A percentile compares a stretch with the other conserved stretches of the same genome.
Conservation (phyloP, 805 yeast genomes). For the Wickerhamiella sergipiensis region DNA sequence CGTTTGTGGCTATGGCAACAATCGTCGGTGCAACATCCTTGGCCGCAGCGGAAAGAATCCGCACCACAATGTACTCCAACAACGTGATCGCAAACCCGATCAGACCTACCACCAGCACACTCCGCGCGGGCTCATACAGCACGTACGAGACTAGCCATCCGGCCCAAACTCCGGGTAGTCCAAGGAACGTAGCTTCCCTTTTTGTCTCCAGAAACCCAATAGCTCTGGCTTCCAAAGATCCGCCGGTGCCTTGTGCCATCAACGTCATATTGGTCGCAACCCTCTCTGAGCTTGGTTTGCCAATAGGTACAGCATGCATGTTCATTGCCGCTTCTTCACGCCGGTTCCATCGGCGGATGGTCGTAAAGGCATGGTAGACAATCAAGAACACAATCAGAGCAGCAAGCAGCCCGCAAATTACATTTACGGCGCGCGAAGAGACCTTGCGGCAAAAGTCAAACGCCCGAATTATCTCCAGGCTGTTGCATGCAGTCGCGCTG, state of each 20-base stretch:
- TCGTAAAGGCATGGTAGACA: constrained; percentile 3
- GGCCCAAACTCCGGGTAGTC: neutral
- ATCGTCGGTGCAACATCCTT: constrained; percentile 8
- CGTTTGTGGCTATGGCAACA: constrained; percentile 6
- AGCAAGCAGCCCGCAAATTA: constrained; percentile 7
- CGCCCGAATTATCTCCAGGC: neutral
- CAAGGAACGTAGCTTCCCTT: neutral
- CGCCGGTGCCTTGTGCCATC: neutral
- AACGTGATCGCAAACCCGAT: constrained; percentile 42
- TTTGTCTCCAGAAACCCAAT: neutral
- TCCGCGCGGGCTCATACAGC: constrained; percentile 38
- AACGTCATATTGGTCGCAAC: neutral
- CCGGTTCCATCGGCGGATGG: constrained; percentile 6
- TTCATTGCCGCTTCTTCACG: constrained; percentile 5
- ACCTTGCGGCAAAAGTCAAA: constrained; percentile 2
- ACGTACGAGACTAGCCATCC: constrained; percentile 38
- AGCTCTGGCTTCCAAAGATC: neutral
- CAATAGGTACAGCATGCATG: neutral
- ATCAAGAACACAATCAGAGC: constrained; percentile 5
- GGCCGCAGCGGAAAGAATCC: constrained; percentile 6
- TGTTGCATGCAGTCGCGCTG: constrained; percentile 4
- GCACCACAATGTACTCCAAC: constrained; percentile 36
- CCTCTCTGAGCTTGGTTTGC: neutral
- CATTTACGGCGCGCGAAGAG: neutral
- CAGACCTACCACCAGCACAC: constrained; percentile 39